A percentile compares a stretch with the other conserved stretches of the same genome.
These are phyloP conservation scores for Evernia prunastri DNA, from an alignment of 495 filamentous ascomycete species.

Conservation along the genomic window DNA sequence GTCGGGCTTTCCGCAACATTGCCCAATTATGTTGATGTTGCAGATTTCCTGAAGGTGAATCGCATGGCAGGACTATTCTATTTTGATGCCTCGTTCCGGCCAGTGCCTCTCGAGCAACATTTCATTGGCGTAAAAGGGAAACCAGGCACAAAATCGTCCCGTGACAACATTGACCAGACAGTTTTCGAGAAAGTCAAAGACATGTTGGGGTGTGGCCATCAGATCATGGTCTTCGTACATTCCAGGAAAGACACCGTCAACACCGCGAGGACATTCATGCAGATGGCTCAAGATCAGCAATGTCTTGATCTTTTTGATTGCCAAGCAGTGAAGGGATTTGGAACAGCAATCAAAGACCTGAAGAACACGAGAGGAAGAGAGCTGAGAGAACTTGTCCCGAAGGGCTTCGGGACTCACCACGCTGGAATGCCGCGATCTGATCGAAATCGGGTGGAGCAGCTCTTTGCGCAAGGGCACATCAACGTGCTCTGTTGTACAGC, in stretches of 20 bases:
- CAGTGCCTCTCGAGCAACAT: conserved; percentile 94
- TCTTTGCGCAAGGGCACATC: conserved; percentile 82
- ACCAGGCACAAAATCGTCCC: conserved; percentile 63
- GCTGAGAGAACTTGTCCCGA: conserved; percentile 77
- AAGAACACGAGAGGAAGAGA: conserved; percentile 76
- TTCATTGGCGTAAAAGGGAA: conserved; percentile 97
- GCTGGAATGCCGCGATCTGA: conserved; percentile 91
- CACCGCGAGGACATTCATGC: conserved; percentile 76
- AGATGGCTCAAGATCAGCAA: conserved; percentile 75
- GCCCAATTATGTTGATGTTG: conserved; percentile 93
- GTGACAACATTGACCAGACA: conserved; percentile 79
- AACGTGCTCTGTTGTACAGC: conserved; percentile 98
- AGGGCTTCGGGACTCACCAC: conserved; percentile 91
- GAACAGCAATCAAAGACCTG: conserved; percentile 69
- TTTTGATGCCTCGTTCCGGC: conserved; percentile 92
- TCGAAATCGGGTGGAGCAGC: conserved; percentile 82
- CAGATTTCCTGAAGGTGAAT: conserved; percentile 94
- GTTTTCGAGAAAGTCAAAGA: conserved; percentile 92
- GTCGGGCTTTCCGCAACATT: conserved; percentile 92
- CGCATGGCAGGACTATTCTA: conserved; percentile 90
- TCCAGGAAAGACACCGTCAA: conserved; percentile 88
- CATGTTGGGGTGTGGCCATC: conserved; percentile 82
- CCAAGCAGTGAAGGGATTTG: conserved; percentile 65
- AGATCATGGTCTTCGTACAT: conserved; percentile 99
- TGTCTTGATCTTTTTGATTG: conserved; percentile 66